A percentile compares a stretch with the other conserved stretches of the same genome.
Conservation (phyloP, 2,329 filamentous ascomycete genomes). For the Helicocarpus griseus region DNA sequence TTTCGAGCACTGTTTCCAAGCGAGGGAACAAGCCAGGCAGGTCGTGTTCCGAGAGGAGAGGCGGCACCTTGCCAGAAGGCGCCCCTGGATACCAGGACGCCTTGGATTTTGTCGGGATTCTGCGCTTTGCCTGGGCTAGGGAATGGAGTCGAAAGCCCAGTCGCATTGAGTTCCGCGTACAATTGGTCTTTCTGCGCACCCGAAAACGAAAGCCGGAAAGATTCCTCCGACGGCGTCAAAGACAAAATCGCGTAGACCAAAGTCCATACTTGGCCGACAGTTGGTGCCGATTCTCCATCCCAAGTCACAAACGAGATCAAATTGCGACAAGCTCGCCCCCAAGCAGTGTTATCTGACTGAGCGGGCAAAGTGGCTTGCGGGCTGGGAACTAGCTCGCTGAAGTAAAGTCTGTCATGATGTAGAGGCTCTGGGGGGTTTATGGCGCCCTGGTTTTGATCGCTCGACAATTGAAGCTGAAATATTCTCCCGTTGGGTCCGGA, state of each 20-base stretch:
- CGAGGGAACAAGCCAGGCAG: slow-evolving; percentile 49
- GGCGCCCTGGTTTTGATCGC: slow-evolving; percentile 13
- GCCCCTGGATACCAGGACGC: slow-evolving; percentile 42
- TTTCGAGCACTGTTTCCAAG: slow-evolving; percentile 18
- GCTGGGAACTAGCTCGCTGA: slow-evolving; percentile 20
- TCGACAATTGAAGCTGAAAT: slow-evolving; percentile 14
- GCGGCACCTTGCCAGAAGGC: slow-evolving; percentile 63
- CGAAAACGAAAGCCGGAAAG: slow-evolving; percentile 24
- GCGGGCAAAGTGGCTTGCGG: slow-evolving; percentile 15
- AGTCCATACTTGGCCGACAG: slow-evolving; percentile 31
- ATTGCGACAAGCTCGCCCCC: slow-evolving; percentile 26
- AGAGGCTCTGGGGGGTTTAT: slow-evolving; percentile 17
- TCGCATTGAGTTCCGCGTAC: slow-evolving; percentile 21
- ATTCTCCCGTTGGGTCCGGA: slow-evolving; percentile 9
- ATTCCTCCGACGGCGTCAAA: slow-evolving; percentile 22
- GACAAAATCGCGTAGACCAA: slow-evolving; percentile 30
- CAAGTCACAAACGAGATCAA: slow-evolving; percentile 25
- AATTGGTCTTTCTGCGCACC: slow-evolving; percentile 21
- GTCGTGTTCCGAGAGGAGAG: slow-evolving; percentile 55
- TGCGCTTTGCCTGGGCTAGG: slow-evolving; percentile 26
- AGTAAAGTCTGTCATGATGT: slow-evolving; percentile 21
- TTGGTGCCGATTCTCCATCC: slow-evolving; percentile 20
- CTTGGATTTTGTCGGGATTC: slow-evolving; percentile 25
- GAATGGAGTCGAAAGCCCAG: slow-evolving; percentile 36
- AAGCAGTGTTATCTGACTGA: slow-evolving; percentile 28